Base-by-base conservation (phyloP, 371 early-diverging fungal species). In the Circinella minor region DNA sequence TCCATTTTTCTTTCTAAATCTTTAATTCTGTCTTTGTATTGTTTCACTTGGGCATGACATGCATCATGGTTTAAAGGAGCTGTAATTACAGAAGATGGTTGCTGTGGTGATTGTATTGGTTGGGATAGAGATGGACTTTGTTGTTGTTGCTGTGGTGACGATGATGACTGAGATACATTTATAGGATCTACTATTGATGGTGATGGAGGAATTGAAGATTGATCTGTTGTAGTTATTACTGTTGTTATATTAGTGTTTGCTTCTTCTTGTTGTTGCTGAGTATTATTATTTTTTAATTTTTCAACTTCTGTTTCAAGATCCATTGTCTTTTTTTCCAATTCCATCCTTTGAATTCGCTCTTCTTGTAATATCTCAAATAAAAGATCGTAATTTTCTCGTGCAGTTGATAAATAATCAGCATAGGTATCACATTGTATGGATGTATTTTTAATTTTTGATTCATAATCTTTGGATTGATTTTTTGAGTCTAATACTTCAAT, bases 311-410 rank as follows among this genome's bases (percentile, higher is more conserved):
- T n/a, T 61, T 61, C 62, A 4, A 66, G 27, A 20, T 55, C 67
- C 13, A 14, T 46, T 6, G 54, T 38, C 59, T 66, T 66, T 18
- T 38, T 9, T 59, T 66, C 67, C 59, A 57, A n/a, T 4, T 66
- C 67, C 6, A 38, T 59, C 11, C 67, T 13, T 39, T 55, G 27
- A 13, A 47, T 11, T 9, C 59, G 67, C 10, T 66, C 67, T 18
- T 66, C 67, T 11, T 66, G 38, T 17, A 55, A 47, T 17, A 66
- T 9, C 20, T 46, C 27, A 20, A 43, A 37, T 7, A 66, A 39
- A 3, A 54, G 36, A 11, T 66, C 67, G 27, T 66, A 66, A 18
- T 66, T 66, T n/a, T 59, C 17, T 10, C 47, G 39, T 15, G 67
- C 37, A 3, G 36, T 59, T 15, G 15, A 38, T 6, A 66, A 15